These are phyloP conservation scores for Pseudocercospora ulei DNA, from an alignment of 2,329 filamentous ascomycete species.

Conservation along the genomic window DNA sequence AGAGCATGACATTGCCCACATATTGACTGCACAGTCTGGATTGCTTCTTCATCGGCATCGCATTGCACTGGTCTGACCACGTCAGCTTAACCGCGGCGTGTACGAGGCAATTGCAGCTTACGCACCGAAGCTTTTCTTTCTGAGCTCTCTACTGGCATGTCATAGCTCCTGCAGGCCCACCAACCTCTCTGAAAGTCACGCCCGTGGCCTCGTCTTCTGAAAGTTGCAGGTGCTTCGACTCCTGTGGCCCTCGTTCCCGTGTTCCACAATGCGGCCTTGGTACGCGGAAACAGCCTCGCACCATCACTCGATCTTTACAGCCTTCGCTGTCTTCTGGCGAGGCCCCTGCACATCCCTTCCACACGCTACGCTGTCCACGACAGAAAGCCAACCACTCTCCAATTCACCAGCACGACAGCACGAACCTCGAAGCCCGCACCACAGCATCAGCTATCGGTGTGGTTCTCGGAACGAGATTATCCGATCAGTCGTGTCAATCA, in stretches of 20 bases:
- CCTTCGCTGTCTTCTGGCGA: constrained; percentile 30
- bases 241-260: constrained; percentile 17
- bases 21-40: constrained; percentile 36
- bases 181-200: constrained; percentile 17
- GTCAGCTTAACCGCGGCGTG: constrained; percentile 30
- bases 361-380: constrained; percentile 36
- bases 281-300: constrained; percentile 20
- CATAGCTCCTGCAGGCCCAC: constrained; percentile 30
- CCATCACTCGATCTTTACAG: constrained; percentile 7
- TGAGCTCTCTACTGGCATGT: constrained; percentile 24
- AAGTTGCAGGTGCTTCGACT: constrained; percentile 28
- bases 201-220: constrained; percentile 10
- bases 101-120: constrained; percentile 46
- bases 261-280: constrained; percentile 21
- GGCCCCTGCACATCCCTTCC: constrained; percentile 45
- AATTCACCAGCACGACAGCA: constrained; percentile 41
- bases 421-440: constrained; percentile 37
- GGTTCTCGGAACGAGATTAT: constrained; percentile 41
- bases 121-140: constrained; percentile 39
- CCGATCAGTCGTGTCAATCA: constrained; percentile 59
- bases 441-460: constrained; percentile 46
- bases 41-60: constrained; percentile 31
- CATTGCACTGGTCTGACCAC: constrained; percentile 51
- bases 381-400: constrained; percentile 38
- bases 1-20: constrained; percentile 36